Conservation (phyloP, 78 protist genomes). For the Bigelowiella natans region DNA sequence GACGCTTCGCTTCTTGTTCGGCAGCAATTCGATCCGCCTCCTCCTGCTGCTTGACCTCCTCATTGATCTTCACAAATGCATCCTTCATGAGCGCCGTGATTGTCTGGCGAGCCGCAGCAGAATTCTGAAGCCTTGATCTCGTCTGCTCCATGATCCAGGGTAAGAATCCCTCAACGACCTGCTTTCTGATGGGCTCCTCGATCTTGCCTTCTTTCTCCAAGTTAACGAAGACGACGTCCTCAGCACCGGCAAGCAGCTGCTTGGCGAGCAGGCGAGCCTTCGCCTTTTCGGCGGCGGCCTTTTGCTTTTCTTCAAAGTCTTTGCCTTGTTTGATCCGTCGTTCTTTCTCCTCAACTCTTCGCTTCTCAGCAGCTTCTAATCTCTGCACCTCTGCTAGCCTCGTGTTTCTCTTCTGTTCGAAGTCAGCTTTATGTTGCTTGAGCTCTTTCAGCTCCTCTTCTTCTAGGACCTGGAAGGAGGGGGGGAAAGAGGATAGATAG, state of each 20-base stretch:
- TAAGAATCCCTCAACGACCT: slow-evolving; percentile 42
- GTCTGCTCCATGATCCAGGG: slow-evolving; percentile 71
- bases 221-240: slow-evolving; percentile 25
- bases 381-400: slow-evolving; percentile 61
- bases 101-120: no score
- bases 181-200: slow-evolving; percentile 45
- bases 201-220: slow-evolving; percentile 40
- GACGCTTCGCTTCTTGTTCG: no score
- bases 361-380: slow-evolving; percentile 60
- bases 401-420: slow-evolving; percentile 42
- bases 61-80: no score
- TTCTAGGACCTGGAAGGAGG: slow-evolving; percentile 37
- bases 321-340: slow-evolving; percentile 32
- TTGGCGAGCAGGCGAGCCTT: slow-evolving; percentile 22
- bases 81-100: no score
- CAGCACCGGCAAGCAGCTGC: slow-evolving; percentile 24
- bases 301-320: slow-evolving; percentile 4
- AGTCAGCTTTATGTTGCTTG: slow-evolving; percentile 42
- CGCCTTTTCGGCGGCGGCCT: slow-evolving; percentile 4
- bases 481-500: background rate
- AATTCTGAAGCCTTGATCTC: no score
- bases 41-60: no score
- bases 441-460: slow-evolving; percentile 70
- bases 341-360: slow-evolving; percentile 60
- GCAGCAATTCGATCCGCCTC: no score